Base-by-base conservation (phyloP, 169 alveolate genomes). In the Cryptosporidium sp. region DNA sequence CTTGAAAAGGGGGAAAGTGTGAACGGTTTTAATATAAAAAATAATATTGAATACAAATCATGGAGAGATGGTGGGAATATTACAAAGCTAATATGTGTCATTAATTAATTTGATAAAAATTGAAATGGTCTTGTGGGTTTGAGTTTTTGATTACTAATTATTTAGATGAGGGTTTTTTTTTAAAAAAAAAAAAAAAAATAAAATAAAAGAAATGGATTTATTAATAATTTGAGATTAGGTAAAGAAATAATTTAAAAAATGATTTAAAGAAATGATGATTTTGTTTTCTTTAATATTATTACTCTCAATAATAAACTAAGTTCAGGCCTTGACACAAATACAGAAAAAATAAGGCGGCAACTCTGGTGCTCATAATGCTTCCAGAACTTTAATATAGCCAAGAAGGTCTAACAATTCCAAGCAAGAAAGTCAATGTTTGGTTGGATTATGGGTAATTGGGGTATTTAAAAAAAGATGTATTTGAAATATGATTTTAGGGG, bases 1-100 rank as follows among this genome's bases (percentile, higher is more conserved):
- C 2, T 2, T n/a, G 14, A 8, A 26, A 4, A 37, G 67, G 35
- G 35, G 3, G 35, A 31, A 2, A 31, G 14, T 56, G 67, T 56
- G 67, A 56, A 26, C n/a, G 7, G 8, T 56, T 23, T 56, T 56
- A 21, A 56, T n/a, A 5, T 10, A 56, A 56, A 56, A 26, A 56
- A 23, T 56, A 56, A 56, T 56, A 26, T 56, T 56, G 67, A 56
- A 56, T 56, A n/a, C 4, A n/a, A 26, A 56, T 56, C 5, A 56
- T 10, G 67, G 37, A 56, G 29, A 56, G 14, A 21, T 26, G 35
- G 67, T 21, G 67, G 9, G 18, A 5, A 42, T 8, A 42, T 42
- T 2, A n/a, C 10, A 56, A 56, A 56, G 35, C 67, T 56, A 21
- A 35, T 56, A 56, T 56, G 67, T 56, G 67, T 56, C 67, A 56